phyloP scores from a whole-genome alignment of 768 basidiomycete species.

The Tulasnella sp. region DNA sequence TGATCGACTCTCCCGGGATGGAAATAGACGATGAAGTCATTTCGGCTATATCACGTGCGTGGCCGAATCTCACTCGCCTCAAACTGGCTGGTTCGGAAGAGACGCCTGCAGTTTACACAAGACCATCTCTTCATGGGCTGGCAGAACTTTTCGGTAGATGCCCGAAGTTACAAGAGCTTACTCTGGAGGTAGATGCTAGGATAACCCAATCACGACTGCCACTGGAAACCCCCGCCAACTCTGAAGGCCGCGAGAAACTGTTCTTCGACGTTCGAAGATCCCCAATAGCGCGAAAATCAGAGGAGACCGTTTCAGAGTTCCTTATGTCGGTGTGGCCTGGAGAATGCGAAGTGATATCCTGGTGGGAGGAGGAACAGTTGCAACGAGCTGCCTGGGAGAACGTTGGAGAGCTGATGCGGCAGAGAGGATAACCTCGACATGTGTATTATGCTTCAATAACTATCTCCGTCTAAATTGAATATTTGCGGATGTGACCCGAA shows the following conservation, averaged over 20 bases:
- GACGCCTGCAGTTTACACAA: too few species aligned
- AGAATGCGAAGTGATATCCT: background rate
- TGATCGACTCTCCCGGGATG: too few species aligned
- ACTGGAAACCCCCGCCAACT: background rate
- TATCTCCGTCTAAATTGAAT: too few species aligned
- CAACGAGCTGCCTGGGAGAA: background rate
- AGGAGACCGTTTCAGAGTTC: background rate
- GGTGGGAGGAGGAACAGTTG: background rate
- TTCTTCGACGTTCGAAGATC: background rate
- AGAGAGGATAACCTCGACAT: background rate
- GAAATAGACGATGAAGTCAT: too few species aligned
- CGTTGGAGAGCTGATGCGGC: background rate
- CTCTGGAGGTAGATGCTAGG: too few species aligned
- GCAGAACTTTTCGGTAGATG: too few species aligned
- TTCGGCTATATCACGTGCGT: too few species aligned
- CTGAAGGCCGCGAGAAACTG: background rate
- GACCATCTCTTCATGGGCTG: too few species aligned
- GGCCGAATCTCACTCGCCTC: too few species aligned
- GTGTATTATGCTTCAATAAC: too few species aligned
- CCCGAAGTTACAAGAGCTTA: too few species aligned
- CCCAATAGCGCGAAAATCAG: background rate
- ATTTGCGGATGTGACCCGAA: background rate
- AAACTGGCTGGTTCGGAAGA: too few species aligned
- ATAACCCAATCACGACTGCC: background rate
- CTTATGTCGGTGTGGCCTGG: background rate